Percentiles rank a stretch among this genome's conserved stretches.
Conservation (phyloP, 495 filamentous ascomycete genomes). For the Xylaria grammica region DNA sequence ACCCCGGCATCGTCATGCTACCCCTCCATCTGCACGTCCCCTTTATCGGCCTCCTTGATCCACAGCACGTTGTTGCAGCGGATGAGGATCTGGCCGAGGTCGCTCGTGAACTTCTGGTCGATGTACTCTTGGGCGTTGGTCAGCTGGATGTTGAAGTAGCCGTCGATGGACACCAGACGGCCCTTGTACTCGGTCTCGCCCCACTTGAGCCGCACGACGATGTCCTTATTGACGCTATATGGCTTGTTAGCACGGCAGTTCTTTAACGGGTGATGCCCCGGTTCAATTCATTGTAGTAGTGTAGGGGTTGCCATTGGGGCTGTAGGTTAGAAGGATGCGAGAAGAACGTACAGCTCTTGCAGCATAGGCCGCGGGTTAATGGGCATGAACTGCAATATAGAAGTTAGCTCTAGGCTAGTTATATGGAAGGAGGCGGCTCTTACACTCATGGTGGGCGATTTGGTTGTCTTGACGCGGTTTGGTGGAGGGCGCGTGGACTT, state of each 20-base stretch:
- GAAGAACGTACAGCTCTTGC: constrained; percentile 76
- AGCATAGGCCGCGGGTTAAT: constrained; percentile 91
- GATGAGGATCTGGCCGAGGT: constrained; percentile 89
- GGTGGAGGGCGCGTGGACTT: constrained; percentile 4
- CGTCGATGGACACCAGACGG: constrained; percentile 84
- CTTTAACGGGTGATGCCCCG: constrained; percentile 7
- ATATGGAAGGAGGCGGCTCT: not conserved
- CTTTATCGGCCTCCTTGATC: constrained; percentile 73
- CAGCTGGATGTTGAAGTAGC: constrained; percentile 98
- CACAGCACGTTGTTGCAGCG: constrained; percentile 98
- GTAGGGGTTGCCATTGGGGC: no score
- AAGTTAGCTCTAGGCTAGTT: constrained; percentile 14
- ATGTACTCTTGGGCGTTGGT: constrained; percentile 88
- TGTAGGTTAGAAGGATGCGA: not conserved
- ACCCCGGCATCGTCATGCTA: no score
- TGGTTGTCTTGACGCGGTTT: constrained; percentile 20
- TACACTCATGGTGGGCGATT: constrained; percentile 38
- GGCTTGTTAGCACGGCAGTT: constrained; percentile 12
- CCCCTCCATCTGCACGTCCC: constrained; percentile 68
- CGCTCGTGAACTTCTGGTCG: constrained; percentile 82
- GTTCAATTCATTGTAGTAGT: not conserved
- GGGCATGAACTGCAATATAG: constrained; percentile 68
- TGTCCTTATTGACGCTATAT: constrained; percentile 80
- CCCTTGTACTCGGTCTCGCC: constrained; percentile 96
- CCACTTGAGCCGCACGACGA: constrained; percentile 95